Evolutionary conservation across 1,139 yeast genomes (phyloP), one percentile per base, ranked within the genome.

Genomic region (Kodamaea derodonti): DNA sequence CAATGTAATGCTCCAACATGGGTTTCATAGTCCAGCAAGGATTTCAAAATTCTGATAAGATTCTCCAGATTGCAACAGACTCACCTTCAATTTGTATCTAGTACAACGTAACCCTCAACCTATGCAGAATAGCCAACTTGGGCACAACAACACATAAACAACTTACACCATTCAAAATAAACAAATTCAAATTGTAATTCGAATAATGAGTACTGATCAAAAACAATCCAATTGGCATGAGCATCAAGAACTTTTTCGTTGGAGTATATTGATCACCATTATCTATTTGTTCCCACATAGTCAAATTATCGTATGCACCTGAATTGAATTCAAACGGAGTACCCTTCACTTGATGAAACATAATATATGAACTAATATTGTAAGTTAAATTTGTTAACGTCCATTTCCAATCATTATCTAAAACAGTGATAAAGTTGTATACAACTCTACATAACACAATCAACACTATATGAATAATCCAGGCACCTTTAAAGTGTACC

Each of bases 221-320:
- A 52, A 92, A 92, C 52, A 92, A 70, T 8, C 79, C 82, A 46
- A 92, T 85, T 26, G 98, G 98, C 12, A 92, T 96, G 40, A 86
- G 79, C 66, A 90, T 76, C 49, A 92, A 69, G 54, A 88, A 92
- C 62, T 92, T 92, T 69, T 92, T 88, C 18, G 96, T 81, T 4
- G 98, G 98, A 0, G 98, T 92, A 58, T 90, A 92, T 58, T 88
- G 95, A 55, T 88, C 97, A 41, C 97, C 98, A 51, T 90, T 83
- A 60, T 92, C 97, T 45, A 92, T 83, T 62, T 92, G 98, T 61
- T 92, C 98, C 98, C 98, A 92, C 97, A 92, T 86, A 20, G 97
- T 92, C 50, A 92, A 72, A 54, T 87, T 83, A 58, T 92, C 98
- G 60, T 84, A 92, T 0, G 97, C 97, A 29, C 98, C 98, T 26